A percentile compares a stretch with the other conserved stretches of the same genome.
These are phyloP conservation scores for Gymnopilus junonius DNA, from an alignment of 768 basidiomycete species.

Conservation along the genomic window DNA sequence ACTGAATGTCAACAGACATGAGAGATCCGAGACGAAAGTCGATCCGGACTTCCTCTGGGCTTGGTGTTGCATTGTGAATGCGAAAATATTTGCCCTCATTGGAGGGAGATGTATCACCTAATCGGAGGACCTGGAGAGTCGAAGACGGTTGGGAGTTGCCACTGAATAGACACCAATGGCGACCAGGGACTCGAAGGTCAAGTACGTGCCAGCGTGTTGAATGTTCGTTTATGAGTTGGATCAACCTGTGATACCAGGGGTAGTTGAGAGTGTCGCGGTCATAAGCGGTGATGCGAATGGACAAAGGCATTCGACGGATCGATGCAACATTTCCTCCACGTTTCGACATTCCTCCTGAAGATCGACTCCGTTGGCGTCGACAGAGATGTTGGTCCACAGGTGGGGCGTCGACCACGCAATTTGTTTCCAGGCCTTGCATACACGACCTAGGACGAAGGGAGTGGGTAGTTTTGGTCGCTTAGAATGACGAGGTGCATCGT, in stretches of 20 bases:
- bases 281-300: background rate
- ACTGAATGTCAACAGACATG: background rate
- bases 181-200: background rate
- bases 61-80: background rate
- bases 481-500: too few relatives aligned
- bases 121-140: background rate
- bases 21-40: background rate
- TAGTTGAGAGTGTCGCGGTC: background rate
- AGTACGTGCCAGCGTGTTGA: background rate
- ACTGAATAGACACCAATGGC: background rate
- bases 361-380: background rate
- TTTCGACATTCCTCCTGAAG: background rate
- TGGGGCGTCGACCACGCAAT: background rate
- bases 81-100: background rate
- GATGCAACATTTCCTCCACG: background rate
- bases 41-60: background rate
- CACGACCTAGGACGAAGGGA: background rate
- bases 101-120: background rate
- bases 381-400: background rate
- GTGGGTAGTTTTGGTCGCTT: background rate
- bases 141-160: background rate
- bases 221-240: background rate
- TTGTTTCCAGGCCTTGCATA: background rate
- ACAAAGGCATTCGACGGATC: background rate
- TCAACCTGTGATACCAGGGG: background rate